A percentile compares a stretch with the other conserved stretches of the same genome.
Evolutionary conservation across 225 moss, liverwort and hornwort species (phyloP).

Genomic region (Marchantia paleacea): DNA sequence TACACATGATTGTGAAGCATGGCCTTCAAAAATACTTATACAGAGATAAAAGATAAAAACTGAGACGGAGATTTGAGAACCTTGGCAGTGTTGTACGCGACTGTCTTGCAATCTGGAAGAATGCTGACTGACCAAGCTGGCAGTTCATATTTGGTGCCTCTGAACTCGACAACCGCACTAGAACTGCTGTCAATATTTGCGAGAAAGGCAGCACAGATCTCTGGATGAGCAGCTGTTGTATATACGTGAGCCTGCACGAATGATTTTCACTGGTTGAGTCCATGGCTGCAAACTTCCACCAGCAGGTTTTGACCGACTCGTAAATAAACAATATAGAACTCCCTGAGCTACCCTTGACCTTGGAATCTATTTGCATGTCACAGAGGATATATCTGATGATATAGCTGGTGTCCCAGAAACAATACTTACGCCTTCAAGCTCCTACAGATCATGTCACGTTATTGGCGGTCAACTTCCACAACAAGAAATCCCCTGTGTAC

Average conservation of each 20-base stretch:
- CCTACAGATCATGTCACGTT: not conserved
- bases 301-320: not conserved
- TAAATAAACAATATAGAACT: not conserved
- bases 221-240: constrained; percentile 46
- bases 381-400: not conserved
- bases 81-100: constrained; percentile 47
- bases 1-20: not conserved
- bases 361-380: not conserved
- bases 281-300: not conserved
- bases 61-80: constrained; percentile 8
- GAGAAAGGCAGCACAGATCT: constrained; percentile 71
- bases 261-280: not conserved
- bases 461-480: not conserved
- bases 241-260: constrained; percentile 74
- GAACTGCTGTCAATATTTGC: constrained; percentile 61
- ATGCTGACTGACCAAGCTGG: constrained; percentile 54
- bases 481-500: not conserved
- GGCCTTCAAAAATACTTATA: not conserved
- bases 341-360: not conserved
- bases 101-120: constrained; percentile 42
- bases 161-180: constrained; percentile 63
- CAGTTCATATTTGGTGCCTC: constrained; percentile 35
- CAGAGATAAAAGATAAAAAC: not conserved
- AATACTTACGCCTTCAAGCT: not conserved
- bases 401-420: not conserved